Evolutionary conservation across 2,329 filamentous ascomycete genomes (phyloP).

Genomic region (Aspergillus tubingensis): DNA sequence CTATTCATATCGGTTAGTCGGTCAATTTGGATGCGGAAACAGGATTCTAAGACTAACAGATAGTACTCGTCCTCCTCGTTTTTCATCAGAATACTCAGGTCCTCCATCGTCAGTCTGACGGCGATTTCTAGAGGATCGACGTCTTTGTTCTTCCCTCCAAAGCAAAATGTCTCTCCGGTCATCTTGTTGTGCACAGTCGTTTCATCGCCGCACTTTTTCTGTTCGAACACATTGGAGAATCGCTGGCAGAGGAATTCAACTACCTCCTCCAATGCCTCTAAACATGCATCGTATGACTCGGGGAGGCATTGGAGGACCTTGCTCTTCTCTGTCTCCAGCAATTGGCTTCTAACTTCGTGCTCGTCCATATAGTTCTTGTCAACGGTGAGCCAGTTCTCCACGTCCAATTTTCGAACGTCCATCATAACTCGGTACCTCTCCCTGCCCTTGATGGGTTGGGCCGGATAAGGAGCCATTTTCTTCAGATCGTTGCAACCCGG

Average conservation of each 20-base stretch:
- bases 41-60: slow-evolving; percentile 37
- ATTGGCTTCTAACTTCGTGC: slow-evolving; percentile 43
- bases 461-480: slow-evolving; percentile 40
- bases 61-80: slow-evolving; percentile 51
- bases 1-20: slow-evolving; percentile 27
- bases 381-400: slow-evolving; percentile 52
- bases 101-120: slow-evolving; percentile 54
- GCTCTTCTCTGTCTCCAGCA: slow-evolving; percentile 42
- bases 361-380: slow-evolving; percentile 50
- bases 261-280: slow-evolving; percentile 51
- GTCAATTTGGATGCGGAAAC: background rate
- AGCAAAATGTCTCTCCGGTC: slow-evolving; percentile 46
- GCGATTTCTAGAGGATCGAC: slow-evolving; percentile 53
- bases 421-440: slow-evolving; percentile 49
- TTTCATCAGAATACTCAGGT: slow-evolving; percentile 53
- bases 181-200: slow-evolving; percentile 46
- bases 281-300: slow-evolving; percentile 48
- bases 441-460: slow-evolving; percentile 41
- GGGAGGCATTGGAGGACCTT: slow-evolving; percentile 51
- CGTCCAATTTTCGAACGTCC: slow-evolving; percentile 50
- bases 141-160: slow-evolving; percentile 37
- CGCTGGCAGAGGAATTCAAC: slow-evolving; percentile 47
- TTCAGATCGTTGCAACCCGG: slow-evolving; percentile 32
- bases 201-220: slow-evolving; percentile 26
- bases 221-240: slow-evolving; percentile 49